Evolutionary conservation across 2,329 filamentous ascomycete genomes (phyloP).

Genomic region (Aspergillus puulaauensis): DNA sequence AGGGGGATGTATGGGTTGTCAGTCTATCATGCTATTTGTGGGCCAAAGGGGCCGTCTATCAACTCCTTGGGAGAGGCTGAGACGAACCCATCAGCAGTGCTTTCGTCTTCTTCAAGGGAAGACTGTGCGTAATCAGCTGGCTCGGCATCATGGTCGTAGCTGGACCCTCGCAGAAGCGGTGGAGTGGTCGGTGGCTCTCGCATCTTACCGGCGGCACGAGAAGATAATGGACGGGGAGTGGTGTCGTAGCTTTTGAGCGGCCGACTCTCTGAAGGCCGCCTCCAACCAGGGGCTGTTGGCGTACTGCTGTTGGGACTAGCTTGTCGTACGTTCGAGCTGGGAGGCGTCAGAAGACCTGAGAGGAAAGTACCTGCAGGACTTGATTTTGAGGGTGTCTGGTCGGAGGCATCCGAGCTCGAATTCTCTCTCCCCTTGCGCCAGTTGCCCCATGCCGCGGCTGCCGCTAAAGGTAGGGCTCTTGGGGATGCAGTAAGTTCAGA

Average conservation of each 20-base stretch:
- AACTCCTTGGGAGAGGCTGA: slow-evolving; percentile 33
- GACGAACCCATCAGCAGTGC: slow-evolving; percentile 44
- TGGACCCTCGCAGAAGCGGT: slow-evolving; percentile 55
- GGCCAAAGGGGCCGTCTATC: slow-evolving; percentile 32
- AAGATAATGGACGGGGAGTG: slow-evolving; percentile 29
- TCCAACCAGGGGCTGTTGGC: slow-evolving; percentile 27
- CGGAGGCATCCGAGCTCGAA: slow-evolving; percentile 44
- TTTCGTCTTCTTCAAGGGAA: slow-evolving; percentile 52
- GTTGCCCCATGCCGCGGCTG: slow-evolving; percentile 96
- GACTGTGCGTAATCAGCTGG: slow-evolving; percentile 47
- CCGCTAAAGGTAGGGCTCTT: slow-evolving; percentile 72
- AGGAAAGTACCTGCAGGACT: slow-evolving; percentile 62
- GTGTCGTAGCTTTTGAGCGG: slow-evolving; percentile 33
- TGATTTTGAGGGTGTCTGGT: slow-evolving; percentile 62
- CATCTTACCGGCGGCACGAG: slow-evolving; percentile 30
- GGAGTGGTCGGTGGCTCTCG: slow-evolving; percentile 49
- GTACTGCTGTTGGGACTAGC: slow-evolving; percentile 50
- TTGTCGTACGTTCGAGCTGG: slow-evolving; percentile 69
- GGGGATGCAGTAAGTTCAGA: slow-evolving; percentile 77
- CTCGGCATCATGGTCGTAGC: slow-evolving; percentile 62
- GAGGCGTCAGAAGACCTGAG: slow-evolving; percentile 85
- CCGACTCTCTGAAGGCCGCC: slow-evolving; percentile 35
- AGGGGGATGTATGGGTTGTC: slow-evolving; percentile 1
- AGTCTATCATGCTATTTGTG: slow-evolving; percentile 26
- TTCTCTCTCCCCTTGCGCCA: slow-evolving; percentile 74